Base-by-base conservation (phyloP, 345 rosid genomes). In the Physaria fendleri region DNA sequence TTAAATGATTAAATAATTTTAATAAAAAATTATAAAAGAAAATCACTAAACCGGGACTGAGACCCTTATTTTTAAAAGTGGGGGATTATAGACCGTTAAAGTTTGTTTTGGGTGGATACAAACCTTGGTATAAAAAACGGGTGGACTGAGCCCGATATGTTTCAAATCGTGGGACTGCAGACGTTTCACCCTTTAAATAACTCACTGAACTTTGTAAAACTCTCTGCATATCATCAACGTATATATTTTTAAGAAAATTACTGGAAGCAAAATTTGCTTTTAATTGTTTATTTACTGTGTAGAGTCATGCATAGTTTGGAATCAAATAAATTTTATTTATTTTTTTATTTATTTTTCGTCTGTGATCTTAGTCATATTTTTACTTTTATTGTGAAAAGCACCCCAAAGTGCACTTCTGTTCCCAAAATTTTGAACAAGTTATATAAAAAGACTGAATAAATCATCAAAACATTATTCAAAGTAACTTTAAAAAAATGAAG, bases 351-450 rank as follows among this genome's bases (percentile, higher is more conserved):
- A 62, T 69, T 70, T 70, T 62, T 63, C 69, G 56, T 47, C 59
- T 56, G 40, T 71, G 65, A 71, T 71, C 53, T 48, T 49, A 71
- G 56, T 56, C 69, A 40, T 51, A 71, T 63, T 63, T 61, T 63
- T 63, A 44, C 74, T 70, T 56, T 70, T 21, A 56, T 70, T 63
- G 62, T 63, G 56, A 40, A 64, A 76, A 57, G 68, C 66, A 66
- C 9, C 50, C 56, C 74, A 71, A 60, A 55, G 72, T 69, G 73
- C 71, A 33, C 59, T 64, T 68, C 48, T 55, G 79, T 56, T 67
- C 53, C 56, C 67, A 30, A 62, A 56, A 60, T n/a, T 66, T 57
- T 58, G 60, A 71, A 68, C 60, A 68, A 64, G 68, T 68, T 62
- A 44, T 54, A 47, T 41, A 50, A 21, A 41, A 52, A 20, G 32